Evolutionary conservation across 257 asterid species (phyloP), one percentile per base, ranked within the genome.

Genomic region (Knoxia roxburghii): DNA sequence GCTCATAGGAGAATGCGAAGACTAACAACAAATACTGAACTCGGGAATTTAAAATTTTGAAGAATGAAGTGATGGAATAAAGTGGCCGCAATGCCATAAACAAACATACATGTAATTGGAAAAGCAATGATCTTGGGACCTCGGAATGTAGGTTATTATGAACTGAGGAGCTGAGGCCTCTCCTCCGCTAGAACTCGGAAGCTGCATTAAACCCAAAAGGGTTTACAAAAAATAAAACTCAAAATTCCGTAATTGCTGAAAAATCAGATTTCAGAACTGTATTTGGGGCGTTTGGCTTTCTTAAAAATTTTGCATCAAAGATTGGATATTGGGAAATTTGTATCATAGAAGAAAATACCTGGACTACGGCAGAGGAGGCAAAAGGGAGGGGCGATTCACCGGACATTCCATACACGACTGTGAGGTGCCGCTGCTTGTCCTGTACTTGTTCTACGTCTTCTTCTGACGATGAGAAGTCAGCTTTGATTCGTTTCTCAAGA

Each of bases 101-200:
- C 95, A 33, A 75, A 13, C 95, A 60, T 90, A 93, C 99, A 93
- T 72, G 85, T 88, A 90, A 69, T 78, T 78, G 67, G 90, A 70
- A 69, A 94, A 72, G 87, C 99, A 94, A 70, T 79, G 75, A 35
- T 79, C 75, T 61, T 79, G 62, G 21, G 74, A 50, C 20, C 75
- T 79, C 43, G 88, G 84, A 72, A 81, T 54, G 77, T 84, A 90
- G 30, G 74, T 77, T 58, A 94, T 59, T 57, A 85, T 71, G 73
- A 85, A 88, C 68, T 80, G 89, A 61, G 78, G 86, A 66, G 78
- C 75, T 33, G 81, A 61, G 24, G 68, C 35, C 20, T n/a, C 72
- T 66, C 70, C 84, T 65, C 77, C 87, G 55, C 70, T 74, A 15
- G 80, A 75, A 77, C 73, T 68, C 24, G 81, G 67, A 46, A 69